Base-by-base conservation (phyloP, 352 stramenopile genomes). In the Phytopythium litorale region DNA sequence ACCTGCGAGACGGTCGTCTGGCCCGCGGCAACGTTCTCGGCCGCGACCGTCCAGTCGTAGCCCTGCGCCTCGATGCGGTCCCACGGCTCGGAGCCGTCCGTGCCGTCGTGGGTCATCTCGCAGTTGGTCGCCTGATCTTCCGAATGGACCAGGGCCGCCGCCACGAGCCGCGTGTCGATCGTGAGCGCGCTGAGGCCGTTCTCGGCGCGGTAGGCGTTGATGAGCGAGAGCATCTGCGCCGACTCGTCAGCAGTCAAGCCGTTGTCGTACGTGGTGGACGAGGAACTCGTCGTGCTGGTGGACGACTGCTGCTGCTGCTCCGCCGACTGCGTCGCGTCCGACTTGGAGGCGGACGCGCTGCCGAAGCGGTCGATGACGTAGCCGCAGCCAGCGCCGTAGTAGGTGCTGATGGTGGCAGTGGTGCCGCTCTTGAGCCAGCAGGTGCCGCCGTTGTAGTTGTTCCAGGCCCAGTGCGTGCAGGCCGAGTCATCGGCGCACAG, bases 11-110 rank as follows among this genome's bases (percentile, higher is more conserved):
- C 72, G 54, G 65, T 73, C 18, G 49, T 60, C 62, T 82, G 72
- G n/a, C 74, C 71, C 1, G 67, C 73, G 2, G 76, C 73, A 19
- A 82, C 72, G 51, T 83, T 83, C 62, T 81, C 73, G 9, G 65
- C 73, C 2, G 72, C 77, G 53, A 45, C 71, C 45, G 56, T 71
- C 64, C 74, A 84, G 56, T 61, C 68, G 66, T 81, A 84, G 25
- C 68, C 65, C 43, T 82, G 61, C 2, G 62, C 65, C 51, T 71
- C 71, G 30, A 87, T 63, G 11, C 75, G 71, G 53, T 65, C 58
- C 13, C 30, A 51, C 35, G 74, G 65, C 7, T 70, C 68, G 8
- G 66, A 71, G 18, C 71, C 71, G 23, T 58, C 60, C 30, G 62
- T 70, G 32, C 72, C 70, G 4, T 59, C 75, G 72, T 85, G 76